A percentile compares a stretch with the other conserved stretches of the same genome.
phyloP scores from a whole-genome alignment of 805 yeast genomes.

The Pachysolen tannophilus region DNA sequence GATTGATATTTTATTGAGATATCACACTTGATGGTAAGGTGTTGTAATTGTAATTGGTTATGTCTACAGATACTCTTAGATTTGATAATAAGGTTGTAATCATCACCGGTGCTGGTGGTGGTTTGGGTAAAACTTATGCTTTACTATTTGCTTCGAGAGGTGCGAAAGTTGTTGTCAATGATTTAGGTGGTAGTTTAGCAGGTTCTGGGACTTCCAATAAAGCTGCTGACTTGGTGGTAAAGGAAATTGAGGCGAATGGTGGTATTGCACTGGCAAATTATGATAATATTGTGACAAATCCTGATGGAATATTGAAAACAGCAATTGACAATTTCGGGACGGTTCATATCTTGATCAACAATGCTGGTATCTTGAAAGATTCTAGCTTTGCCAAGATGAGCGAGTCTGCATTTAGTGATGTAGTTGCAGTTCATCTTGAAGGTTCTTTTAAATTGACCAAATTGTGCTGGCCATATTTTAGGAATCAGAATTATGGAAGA shows the following conservation, averaged over 20 bases:
- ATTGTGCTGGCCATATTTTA: slow-evolving; percentile 90
- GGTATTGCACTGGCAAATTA: slow-evolving; percentile 92
- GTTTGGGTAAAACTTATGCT: slow-evolving; percentile 85
- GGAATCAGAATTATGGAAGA: slow-evolving; percentile 80
- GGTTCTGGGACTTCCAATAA: slow-evolving; percentile 64
- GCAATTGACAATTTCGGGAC: slow-evolving; percentile 84
- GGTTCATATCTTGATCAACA: slow-evolving; percentile 82
- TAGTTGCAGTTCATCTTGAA: slow-evolving; percentile 79
- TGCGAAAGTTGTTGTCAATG: slow-evolving; percentile 93
- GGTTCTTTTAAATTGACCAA: slow-evolving; percentile 81
- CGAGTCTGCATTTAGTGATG: slow-evolving; percentile 69
- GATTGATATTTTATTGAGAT: too few species aligned
- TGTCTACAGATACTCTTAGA: slow-evolving; percentile 21
- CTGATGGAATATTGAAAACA: slow-evolving; percentile 76
- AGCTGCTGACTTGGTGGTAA: slow-evolving; percentile 86
- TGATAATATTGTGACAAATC: slow-evolving; percentile 78
- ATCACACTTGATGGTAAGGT: too few species aligned
- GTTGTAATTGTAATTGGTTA: too few species aligned
- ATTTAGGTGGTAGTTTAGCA: slow-evolving; percentile 74
- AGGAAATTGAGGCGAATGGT: slow-evolving; percentile 68
- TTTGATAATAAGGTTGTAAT: slow-evolving; percentile 85
- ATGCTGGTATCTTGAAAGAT: slow-evolving; percentile 93
- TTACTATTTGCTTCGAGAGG: slow-evolving; percentile 83
- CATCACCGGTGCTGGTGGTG: slow-evolving; percentile 97
- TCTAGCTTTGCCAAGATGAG: slow-evolving; percentile 81